Base-by-base conservation (phyloP, 345 rosid genomes). In the Hirschfeldia incana region DNA sequence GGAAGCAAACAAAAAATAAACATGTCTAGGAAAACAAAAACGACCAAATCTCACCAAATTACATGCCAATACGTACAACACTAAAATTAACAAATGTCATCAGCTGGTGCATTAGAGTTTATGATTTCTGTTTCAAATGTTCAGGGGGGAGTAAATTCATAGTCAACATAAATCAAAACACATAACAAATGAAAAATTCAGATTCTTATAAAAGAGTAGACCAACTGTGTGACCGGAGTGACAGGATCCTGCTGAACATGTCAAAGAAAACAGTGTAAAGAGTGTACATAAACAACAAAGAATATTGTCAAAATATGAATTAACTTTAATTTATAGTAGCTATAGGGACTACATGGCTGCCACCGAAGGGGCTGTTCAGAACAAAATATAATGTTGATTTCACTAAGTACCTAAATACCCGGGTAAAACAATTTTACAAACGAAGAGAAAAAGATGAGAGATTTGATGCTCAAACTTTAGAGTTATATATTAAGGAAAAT, bases 341-440 rank as follows among this genome's bases (percentile, higher is more conserved):
- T 83, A 80, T 86, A n/a, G 97, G 98, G 65, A 96, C 93, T 83
- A 97, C 98, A 84, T 96, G 97, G 73, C 94, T 90, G 55, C 93
- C 98, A 80, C 99, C 99, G 51, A 93, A 91, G 55, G 92, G 83
- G 85, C 96, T 95, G 88, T 72, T 76, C 28, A 86, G 44, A 59
- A 72, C 1, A 57, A 30, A 76, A 60, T 12, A 36, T 26, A 33
- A 60, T n/a, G 55, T 70, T 66, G 15, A 9, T 63, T 44, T 60
- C 58, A 65, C 17, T 28, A 74, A 65, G 15, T n/a, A 13, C 46
- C 16, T 16, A 64, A 72, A 0, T 72, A 8, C 12, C 16, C 21
- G 11, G 11, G n/a, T 11, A 44, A 44, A 44, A 11, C n/a, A 33
- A 27, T 21, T 8, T 46, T 60, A 78, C 8, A 55, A 67, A 16